phyloP scores from a whole-genome alignment of 2,329 filamentous ascomycete species.

The Celoporthe dispersa region DNA sequence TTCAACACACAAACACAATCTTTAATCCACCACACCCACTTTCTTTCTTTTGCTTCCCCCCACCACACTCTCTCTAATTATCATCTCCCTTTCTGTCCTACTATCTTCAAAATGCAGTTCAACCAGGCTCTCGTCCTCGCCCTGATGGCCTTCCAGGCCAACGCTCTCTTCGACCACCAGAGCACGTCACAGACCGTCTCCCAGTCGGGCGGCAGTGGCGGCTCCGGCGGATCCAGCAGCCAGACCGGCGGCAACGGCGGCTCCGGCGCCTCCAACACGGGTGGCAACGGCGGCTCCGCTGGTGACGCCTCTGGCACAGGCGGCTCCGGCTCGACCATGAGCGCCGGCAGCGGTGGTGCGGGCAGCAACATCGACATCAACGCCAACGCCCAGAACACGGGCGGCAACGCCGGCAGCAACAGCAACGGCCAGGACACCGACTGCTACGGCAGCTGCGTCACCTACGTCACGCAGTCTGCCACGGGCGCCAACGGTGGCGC shows the following conservation, averaged over 20 bases:
- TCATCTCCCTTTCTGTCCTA: not conserved
- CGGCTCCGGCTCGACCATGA: constrained; percentile 2
- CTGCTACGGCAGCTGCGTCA: constrained; percentile 19
- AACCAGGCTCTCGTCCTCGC: not conserved
- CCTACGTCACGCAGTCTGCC: constrained; percentile 6
- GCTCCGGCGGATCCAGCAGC: not conserved
- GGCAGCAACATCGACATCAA: not conserved
- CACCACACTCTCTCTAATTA: not conserved
- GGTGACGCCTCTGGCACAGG: not conserved
- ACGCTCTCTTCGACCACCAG: not conserved
- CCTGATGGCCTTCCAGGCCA: constrained; percentile 18
- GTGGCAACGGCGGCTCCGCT: not conserved
- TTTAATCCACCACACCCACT: not conserved
- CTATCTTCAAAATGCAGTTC: constrained; percentile 9
- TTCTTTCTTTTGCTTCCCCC: not conserved
- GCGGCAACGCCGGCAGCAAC: not conserved
- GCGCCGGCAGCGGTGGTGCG: not conserved
- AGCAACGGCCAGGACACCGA: constrained; percentile 12
- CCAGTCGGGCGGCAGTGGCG: not conserved
- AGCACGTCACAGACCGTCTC: not conserved
- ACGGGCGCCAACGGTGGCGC: not conserved
- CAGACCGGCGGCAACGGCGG: not conserved
- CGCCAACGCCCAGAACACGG: not conserved
- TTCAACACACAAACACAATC: not conserved
- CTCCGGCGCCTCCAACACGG: not conserved